Base-by-base conservation (phyloP, 2,329 filamentous ascomycete genomes). In the Phoma sp. region DNA sequence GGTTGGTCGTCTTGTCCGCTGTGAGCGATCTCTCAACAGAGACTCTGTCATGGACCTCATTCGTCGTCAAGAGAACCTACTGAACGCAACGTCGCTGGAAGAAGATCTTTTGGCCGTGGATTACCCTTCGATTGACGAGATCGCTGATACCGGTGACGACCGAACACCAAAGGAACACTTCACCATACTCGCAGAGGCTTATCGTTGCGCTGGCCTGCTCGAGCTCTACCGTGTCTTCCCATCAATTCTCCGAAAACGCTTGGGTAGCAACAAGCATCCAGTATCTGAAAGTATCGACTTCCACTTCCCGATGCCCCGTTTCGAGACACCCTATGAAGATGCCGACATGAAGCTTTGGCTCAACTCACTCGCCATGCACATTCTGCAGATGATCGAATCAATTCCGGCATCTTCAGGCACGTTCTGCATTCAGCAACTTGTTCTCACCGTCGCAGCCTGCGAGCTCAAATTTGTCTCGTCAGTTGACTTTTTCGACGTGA, bases 211-310 rank as follows among this genome's bases (percentile, higher is more conserved):
- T 2, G 82, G 81, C 1, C 74, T 84, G 4, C 70, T 84, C 40
- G 81, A 85, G 58, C 65, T 85, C 18, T 85, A 85, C 61, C 78
- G 79, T 23, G 78, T 80, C 27, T 84, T 83, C 51, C 82, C 82
- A 2, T 78, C 80, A 27, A 70, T 82, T 32, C 71, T 82, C 1
- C 74, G 73, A n/a, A 75, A 74, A 30, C 77, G 80, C 39, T 61
- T 82, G 8, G 70, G 61, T 50, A 71, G 56, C 9, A 65, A 65
- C 47, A 65, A 62, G 24, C 52, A 61, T 33, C 60, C 60, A 30
- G 62, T 61, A 24, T 53, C 57, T 18, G 65, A 62, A 14, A 67
- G 57, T 14, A 61, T 69, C 13, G 63, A 71, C 44, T 68, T 72
- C 44, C 57, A 63, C 22, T 73, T 73, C 18, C 68, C 72, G 0